Evolutionary conservation across 805 yeast genomes (phyloP).

Genomic region (Candida montana): DNA sequence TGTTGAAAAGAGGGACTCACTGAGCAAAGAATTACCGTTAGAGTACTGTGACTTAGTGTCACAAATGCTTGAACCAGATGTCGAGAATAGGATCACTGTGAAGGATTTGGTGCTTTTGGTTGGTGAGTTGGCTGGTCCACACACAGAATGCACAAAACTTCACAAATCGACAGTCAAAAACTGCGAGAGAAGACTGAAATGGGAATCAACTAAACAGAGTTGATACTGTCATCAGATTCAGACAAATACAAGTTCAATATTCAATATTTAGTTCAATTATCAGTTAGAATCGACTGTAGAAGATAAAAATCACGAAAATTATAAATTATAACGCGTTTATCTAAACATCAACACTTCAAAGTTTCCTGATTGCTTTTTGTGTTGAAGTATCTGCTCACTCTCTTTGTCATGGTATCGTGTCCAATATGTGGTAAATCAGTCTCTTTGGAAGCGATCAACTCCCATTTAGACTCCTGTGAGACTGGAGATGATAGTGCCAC

Average conservation of each 20-base stretch:
- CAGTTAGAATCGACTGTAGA: too few relatives aligned
- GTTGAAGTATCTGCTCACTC: too few relatives aligned
- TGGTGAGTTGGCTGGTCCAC: not conserved
- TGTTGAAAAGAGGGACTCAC: not conserved
- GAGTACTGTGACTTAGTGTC: slow-evolving; percentile 1
- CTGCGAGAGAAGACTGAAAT: slow-evolving; percentile 10
- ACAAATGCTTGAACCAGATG: slow-evolving; percentile 7
- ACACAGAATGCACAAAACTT: not conserved
- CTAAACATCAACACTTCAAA: too few relatives aligned
- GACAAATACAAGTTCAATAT: too few relatives aligned
- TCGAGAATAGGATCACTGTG: slow-evolving; percentile 9
- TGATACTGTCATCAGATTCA: too few relatives aligned
- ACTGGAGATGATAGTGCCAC: not conserved
- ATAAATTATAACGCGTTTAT: too few relatives aligned
- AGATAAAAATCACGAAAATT: too few relatives aligned
- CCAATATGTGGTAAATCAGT: slow-evolving; percentile 22
- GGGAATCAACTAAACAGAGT: too few relatives aligned
- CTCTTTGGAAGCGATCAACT: slow-evolving; percentile 16
- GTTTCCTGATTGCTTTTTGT: too few relatives aligned
- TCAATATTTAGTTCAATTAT: too few relatives aligned
- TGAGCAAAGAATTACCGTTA: slow-evolving; percentile 9
- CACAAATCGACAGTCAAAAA: slow-evolving; percentile 9
- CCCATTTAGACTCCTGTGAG: slow-evolving; percentile 23
- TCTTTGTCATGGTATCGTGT: slow-evolving; percentile 17
- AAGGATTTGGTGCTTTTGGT: slow-evolving; percentile 2